Conservation (phyloP, 2,329 filamentous ascomycete genomes). For the Exophiala mesophila region DNA sequence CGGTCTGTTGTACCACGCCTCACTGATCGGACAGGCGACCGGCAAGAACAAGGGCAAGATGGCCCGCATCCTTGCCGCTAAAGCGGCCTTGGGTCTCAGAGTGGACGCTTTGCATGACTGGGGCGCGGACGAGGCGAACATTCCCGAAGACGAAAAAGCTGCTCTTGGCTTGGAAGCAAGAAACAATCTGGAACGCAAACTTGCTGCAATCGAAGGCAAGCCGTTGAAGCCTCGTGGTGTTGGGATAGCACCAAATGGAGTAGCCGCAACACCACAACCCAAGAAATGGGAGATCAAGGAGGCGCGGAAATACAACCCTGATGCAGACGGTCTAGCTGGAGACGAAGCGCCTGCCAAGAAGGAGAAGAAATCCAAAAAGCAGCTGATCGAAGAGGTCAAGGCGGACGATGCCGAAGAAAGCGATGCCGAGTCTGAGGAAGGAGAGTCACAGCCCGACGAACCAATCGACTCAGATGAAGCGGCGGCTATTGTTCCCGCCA, state of each 20-base stretch:
- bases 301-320: constrained; percentile 86
- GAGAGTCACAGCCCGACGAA: constrained; percentile 40
- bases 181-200: constrained; percentile 45
- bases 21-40: constrained; percentile 90
- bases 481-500: constrained; percentile 26
- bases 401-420: constrained; percentile 33
- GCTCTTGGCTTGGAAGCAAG: constrained; percentile 64
- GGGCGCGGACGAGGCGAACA: constrained; percentile 59
- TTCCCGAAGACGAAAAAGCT: constrained; percentile 79
- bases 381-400: constrained; percentile 42
- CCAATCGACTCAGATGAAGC: constrained; percentile 39
- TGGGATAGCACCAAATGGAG: constrained; percentile 69
- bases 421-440: constrained; percentile 31
- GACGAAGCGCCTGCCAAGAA: constrained; percentile 56
- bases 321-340: constrained; percentile 77
- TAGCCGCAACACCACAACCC: constrained; percentile 53
- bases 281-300: constrained; percentile 87
- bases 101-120: constrained; percentile 84
- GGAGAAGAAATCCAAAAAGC: constrained; percentile 37
- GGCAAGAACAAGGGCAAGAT: constrained; percentile 99
- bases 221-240: constrained; percentile 72
- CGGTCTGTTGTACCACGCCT: constrained; percentile 87
- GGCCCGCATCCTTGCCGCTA: constrained; percentile 89
- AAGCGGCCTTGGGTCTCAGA: constrained; percentile 86
- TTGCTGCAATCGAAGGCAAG: constrained; percentile 74